Conservation (phyloP, 179 eudicot species). For the Spinacia oleracea region DNA sequence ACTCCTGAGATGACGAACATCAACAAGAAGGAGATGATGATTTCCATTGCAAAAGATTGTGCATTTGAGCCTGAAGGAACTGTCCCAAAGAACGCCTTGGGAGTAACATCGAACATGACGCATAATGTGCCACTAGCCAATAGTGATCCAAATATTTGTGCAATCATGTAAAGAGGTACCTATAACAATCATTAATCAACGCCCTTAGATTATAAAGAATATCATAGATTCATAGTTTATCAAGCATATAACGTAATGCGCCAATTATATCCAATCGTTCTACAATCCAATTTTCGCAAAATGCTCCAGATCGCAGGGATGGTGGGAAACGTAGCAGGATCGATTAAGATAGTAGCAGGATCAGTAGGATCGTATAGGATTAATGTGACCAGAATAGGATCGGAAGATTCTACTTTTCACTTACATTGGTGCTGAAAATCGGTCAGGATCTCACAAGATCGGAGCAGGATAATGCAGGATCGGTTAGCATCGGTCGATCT, state of each 20-base stretch:
- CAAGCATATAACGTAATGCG: not conserved
- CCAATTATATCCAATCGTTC: not conserved
- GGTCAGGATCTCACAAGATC: too few species aligned
- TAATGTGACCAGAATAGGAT: too few species aligned
- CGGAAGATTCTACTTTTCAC: too few species aligned
- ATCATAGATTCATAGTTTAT: not conserved
- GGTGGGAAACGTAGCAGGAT: too few species aligned
- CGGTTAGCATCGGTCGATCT: too few species aligned
- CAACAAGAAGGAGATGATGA: slow-evolving; percentile 67
- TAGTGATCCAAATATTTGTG: slow-evolving; percentile 66
- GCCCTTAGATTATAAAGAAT: not conserved
- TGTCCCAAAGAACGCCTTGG: slow-evolving; percentile 64
- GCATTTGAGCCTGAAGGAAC: slow-evolving; percentile 56
- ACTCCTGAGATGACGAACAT: slow-evolving; percentile 80
- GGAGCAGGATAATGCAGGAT: too few species aligned
- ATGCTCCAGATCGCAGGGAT: too few species aligned
- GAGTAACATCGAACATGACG: slow-evolving; percentile 54
- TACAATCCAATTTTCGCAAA: too few species aligned
- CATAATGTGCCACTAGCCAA: slow-evolving; percentile 65
- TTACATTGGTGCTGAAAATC: too few species aligned
- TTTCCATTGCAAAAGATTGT: slow-evolving; percentile 69
- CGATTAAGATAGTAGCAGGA: too few species aligned
- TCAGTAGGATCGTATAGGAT: too few species aligned
- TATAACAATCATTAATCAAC: slow-evolving; percentile 16
- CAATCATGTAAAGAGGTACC: slow-evolving; percentile 62